Evolutionary conservation across 129 eudicot genomes (phyloP).

Genomic region (Dittrichia graveolens): DNA sequence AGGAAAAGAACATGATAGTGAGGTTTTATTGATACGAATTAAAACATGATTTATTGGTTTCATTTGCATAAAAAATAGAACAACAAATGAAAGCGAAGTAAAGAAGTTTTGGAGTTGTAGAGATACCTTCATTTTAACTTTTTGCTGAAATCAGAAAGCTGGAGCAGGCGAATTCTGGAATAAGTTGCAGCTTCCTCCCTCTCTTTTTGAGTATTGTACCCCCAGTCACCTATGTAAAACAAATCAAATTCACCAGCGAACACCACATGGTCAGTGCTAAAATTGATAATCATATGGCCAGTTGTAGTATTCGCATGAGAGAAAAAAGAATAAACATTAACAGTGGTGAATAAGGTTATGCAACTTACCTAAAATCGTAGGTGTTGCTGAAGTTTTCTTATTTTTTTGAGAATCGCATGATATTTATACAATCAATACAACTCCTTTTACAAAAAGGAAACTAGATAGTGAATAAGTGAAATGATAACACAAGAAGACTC

Average conservation of each 20-base stretch:
- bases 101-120: background rate
- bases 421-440: background rate
- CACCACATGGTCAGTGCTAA: background rate
- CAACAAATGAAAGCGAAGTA: background rate
- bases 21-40: background rate
- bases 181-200: slow-evolving; percentile 88
- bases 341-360: background rate
- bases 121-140: slow-evolving; percentile 65
- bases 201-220: slow-evolving; percentile 92
- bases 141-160: slow-evolving; percentile 88
- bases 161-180: slow-evolving; percentile 77
- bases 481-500: background rate
- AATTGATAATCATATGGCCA: background rate
- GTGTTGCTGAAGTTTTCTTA: background rate
- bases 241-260: background rate
- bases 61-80: background rate
- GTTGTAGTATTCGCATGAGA: background rate
- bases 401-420: too few relatives aligned
- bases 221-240: slow-evolving; percentile 84
- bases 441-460: background rate
- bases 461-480: background rate
- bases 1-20: background rate
- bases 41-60: slow-evolving; percentile 17
- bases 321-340: background rate
- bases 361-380: background rate